Percentiles rank a stretch among this genome's conserved stretches.
Conservation (phyloP, 2,329 filamentous ascomycete genomes). For the Coccinonectria pachysandricola region DNA sequence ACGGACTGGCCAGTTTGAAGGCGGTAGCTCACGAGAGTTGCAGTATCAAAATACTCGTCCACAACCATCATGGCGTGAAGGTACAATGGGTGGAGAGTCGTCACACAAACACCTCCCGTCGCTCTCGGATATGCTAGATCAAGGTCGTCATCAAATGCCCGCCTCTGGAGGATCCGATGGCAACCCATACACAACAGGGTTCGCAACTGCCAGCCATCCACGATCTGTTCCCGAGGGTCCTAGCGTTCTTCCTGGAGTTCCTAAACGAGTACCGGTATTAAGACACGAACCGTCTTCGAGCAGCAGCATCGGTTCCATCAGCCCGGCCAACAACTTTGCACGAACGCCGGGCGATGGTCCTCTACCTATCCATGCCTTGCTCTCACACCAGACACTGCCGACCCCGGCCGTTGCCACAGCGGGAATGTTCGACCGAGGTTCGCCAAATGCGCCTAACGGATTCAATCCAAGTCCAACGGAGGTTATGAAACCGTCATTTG, state of each 20-base stretch:
- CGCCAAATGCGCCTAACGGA: constrained; percentile 12
- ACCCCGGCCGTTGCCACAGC: constrained; percentile 6
- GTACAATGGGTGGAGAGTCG: constrained; percentile 11
- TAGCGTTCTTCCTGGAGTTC: constrained; percentile 19
- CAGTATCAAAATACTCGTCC: constrained; percentile 17
- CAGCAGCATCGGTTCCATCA: constrained; percentile 32
- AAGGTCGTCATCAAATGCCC: constrained; percentile 15
- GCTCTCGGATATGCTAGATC: constrained; percentile 38
- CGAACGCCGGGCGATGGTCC: constrained; percentile 40
- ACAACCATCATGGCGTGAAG: constrained; percentile 19
- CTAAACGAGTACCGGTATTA: constrained; percentile 26
- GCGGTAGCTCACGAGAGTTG: constrained; percentile 17
- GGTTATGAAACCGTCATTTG: constrained; percentile 12
- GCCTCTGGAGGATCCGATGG: constrained; percentile 10
- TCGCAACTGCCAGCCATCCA: constrained; percentile 22
- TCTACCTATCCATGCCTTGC: constrained; percentile 43
- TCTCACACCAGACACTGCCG: constrained; percentile 30
- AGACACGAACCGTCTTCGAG: constrained; percentile 36
- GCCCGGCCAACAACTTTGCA: constrained; percentile 24
- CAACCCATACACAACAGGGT: constrained; percentile 17
- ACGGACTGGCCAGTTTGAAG: constrained; percentile 26
- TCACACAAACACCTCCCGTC: constrained; percentile 32
- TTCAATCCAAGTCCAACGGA: constrained; percentile 19
- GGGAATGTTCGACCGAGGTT: constrained; percentile 12
- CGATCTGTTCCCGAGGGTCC: constrained; percentile 16